Base-by-base conservation (phyloP, 176 grass and related monocot genomes). In the Tillandsia fasciculata region DNA sequence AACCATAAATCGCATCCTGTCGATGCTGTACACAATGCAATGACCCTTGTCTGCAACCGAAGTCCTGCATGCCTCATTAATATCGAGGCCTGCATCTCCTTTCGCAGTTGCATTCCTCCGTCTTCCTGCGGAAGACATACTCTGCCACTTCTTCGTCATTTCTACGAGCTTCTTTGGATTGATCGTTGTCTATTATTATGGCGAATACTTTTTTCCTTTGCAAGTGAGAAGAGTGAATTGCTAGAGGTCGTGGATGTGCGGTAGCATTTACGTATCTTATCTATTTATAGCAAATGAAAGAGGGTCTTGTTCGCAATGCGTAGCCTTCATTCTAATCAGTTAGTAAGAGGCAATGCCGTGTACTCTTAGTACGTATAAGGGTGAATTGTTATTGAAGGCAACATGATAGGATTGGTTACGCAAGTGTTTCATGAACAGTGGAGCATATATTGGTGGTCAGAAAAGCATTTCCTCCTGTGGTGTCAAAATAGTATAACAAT, bases 1-100 rank as follows among this genome's bases (percentile, higher is more conserved):
- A 53, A 87, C 68, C 87, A 80, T 83, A 68, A 87, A 90, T 26
- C 91, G 58, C 64, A 52, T 85, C 15, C 79, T 79, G 0, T 91
- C 81, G 0, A 72, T 75, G 11, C 83, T 49, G 67, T 87, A 91
- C 65, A 94, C 63, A 10, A 84, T 50, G 10, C 74, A 85, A 63
- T 90, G 80, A 18, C 84, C 87, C 78, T 85, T 96, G 9, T 78
- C 64, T 70, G 84, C 82, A 53, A 84, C 78, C 28, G 26, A 12
- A 29, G 52, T 49, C 57, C 71, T 87, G 53, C 69, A 67, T 83
- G 48, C 64, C 74, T 78, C 53, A 14, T 42, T 42, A 42, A 11
- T 58, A 24, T 61, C 70, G 14, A 53, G 58, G 20, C 65, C 26
- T 11, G 68, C 53, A 23, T 67, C 71, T 73, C 73, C 83, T 53